Conservation (phyloP, 225 moss, liverwort and hornwort species). For the Pleurozium schreberi region DNA sequence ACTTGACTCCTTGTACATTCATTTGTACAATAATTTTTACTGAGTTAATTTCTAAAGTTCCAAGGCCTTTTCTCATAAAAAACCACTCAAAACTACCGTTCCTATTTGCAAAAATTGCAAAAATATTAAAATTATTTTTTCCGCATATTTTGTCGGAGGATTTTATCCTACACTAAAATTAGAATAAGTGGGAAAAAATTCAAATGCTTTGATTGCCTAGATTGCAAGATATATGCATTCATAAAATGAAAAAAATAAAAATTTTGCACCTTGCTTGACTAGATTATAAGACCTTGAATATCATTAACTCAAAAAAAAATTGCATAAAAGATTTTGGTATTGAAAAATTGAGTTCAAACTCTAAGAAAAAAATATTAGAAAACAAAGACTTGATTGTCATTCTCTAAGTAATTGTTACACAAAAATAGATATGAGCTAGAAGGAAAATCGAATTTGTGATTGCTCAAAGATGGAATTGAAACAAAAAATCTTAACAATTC, state of each 20-base stretch:
- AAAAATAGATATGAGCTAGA: not conserved
- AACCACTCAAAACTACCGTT: not conserved
- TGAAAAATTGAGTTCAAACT: too few species aligned
- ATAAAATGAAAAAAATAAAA: not conserved
- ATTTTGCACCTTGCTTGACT: not conserved
- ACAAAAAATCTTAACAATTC: accelerated
- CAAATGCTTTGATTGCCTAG: too few species aligned
- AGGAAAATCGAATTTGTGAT: not conserved
- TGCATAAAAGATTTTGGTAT: not conserved
- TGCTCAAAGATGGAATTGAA: not conserved
- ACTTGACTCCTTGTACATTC: not conserved
- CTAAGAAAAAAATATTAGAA: not conserved
- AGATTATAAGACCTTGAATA: not conserved
- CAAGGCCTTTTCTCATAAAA: not conserved
- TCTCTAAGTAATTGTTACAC: not conserved
- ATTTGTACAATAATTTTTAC: not conserved
- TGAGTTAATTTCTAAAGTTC: not conserved
- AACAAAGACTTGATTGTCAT: not conserved
- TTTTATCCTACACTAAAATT: not conserved
- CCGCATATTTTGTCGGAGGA: not conserved
- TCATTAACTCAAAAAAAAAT: not conserved
- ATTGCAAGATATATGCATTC: not conserved
- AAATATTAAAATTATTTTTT: not conserved
- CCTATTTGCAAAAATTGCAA: accelerated
- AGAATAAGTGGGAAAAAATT: too few species aligned